Evolutionary conservation across 345 rosid genomes (phyloP), one percentile per base, ranked within the genome.

Genomic region (Carallia pectinifolia): DNA sequence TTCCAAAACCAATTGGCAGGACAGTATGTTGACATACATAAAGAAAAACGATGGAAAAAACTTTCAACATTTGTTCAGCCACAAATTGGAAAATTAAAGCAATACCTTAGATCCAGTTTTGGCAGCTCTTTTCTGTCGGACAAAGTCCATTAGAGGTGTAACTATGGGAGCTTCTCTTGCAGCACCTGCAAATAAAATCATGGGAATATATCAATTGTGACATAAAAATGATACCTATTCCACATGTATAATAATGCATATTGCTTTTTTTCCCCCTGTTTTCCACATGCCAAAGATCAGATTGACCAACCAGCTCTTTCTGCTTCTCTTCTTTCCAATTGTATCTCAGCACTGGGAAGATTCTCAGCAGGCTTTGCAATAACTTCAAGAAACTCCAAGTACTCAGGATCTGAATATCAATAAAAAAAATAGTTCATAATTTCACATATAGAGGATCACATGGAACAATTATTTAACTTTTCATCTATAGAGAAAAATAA

Each of bases 61-160:
- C 13, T 56, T 55, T 66, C 9, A 4, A 12, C 5, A 30, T 4
- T 29, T 6, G 30, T 61, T 69, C 31, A 62, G 53, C 34, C 50
- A 67, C 4, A 61, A 47, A 69, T 48, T 39, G 18, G 67, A 37
- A 38, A 65, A 36, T 50, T 18, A 8, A 61, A 65, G 15, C 16
- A 74, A 44, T 80, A 90, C 93, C 93, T 74, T 86, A 44, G 83
- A 58, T 66, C 84, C 93, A 71, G 64, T 80, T 63, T 81, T 75
- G 29, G 90, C 74, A 80, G 91, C 86, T 79, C 94, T 84, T 71
- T 85, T 89, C 74, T 86, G 90, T 8, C 94, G 88, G 39, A 90
- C 85, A 81, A 84, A 90, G 76, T 90, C 92, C 97, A 90, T 90
- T 37, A 90, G 78, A 36, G 97, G 92, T 16, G 97, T 90, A 66